A percentile compares a stretch with the other conserved stretches of the same genome.
Evolutionary conservation across 2,329 filamentous ascomycete species (phyloP).

Genomic region (Tolypocladium tundrense): DNA sequence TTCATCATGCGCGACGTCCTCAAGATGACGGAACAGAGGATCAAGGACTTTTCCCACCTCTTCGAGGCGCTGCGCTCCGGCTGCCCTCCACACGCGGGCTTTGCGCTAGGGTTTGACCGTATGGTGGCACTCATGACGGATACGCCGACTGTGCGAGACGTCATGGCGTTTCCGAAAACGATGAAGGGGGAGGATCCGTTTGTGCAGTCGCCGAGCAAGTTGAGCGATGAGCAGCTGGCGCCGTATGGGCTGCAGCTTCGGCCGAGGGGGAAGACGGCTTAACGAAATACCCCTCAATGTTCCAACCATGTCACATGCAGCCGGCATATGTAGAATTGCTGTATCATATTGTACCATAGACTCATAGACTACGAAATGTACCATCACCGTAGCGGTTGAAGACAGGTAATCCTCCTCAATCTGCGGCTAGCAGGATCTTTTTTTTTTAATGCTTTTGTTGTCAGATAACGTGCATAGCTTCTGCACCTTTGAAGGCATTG

Average conservation of each 20-base stretch:
- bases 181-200: slow-evolving; percentile 80
- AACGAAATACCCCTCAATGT: neutral
- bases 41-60: slow-evolving; percentile 78
- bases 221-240: slow-evolving; percentile 47
- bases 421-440: too few species aligned
- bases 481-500: too few species aligned
- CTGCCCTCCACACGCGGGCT: slow-evolving; percentile 89
- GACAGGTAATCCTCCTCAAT: too few species aligned
- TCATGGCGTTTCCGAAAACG: slow-evolving; percentile 94
- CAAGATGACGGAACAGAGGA: slow-evolving; percentile 59
- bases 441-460: too few species aligned
- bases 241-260: slow-evolving; percentile 34
- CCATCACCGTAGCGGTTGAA: neutral
- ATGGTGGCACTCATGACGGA: slow-evolving; percentile 71
- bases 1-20: slow-evolving; percentile 78
- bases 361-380: neutral
- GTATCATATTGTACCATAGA: neutral
- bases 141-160: slow-evolving; percentile 71
- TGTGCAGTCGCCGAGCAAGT: slow-evolving; percentile 63
- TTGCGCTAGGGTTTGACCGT: slow-evolving; percentile 87
- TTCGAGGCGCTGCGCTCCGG: slow-evolving; percentile 73
- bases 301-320: neutral
- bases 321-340: neutral
- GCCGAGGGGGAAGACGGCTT: neutral
- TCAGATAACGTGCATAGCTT: neutral